Evolutionary conservation across 2,329 filamentous ascomycete genomes (phyloP).

Genomic region (Zopfia rhizophila): DNA sequence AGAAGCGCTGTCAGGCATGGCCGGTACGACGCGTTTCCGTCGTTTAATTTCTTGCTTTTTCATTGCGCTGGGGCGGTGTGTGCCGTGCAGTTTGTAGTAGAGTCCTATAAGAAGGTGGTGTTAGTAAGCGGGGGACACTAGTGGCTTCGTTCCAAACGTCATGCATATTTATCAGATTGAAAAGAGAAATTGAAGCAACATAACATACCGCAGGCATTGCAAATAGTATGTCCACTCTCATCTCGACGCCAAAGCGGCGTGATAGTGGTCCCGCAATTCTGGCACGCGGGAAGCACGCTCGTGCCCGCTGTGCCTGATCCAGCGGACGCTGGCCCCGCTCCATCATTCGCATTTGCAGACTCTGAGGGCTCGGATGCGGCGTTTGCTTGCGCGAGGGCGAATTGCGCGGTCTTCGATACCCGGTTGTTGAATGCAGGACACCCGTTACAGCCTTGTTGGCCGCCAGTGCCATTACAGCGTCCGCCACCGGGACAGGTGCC

Average conservation of each 20-base stretch:
- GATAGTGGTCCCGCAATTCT: constrained; percentile 96
- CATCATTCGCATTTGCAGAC: constrained; percentile 26
- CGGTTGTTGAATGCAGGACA: constrained; percentile 98
- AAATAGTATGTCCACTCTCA: constrained; percentile 94
- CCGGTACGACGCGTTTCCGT: constrained; percentile 92
- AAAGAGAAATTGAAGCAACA: too few species aligned
- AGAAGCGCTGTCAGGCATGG: constrained; percentile 57
- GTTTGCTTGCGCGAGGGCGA: constrained; percentile 63
- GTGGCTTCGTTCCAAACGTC: constrained; percentile 6
- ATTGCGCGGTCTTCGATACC: constrained; percentile 85
- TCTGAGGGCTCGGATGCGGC: constrained; percentile 37
- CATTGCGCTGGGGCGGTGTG: constrained; percentile 96
- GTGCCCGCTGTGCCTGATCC: constrained; percentile 54
- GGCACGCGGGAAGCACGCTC: constrained; percentile 84
- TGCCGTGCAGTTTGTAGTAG: constrained; percentile 95
- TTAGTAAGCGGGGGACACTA: too few species aligned
- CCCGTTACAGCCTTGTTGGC: constrained; percentile 92
- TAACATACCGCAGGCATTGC: constrained; percentile 92
- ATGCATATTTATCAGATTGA: constrained; percentile 14
- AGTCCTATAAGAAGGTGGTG: constrained; percentile 76
- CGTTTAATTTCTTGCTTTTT: constrained; percentile 98
- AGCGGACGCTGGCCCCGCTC: constrained; percentile 27
- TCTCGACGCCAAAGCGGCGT: constrained; percentile 96
- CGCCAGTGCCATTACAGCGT: constrained; percentile 94
- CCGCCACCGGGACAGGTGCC: constrained; percentile 97